Conservation (phyloP, 225 moss, liverwort and hornwort genomes). For the Thuidium tamariscinum region DNA sequence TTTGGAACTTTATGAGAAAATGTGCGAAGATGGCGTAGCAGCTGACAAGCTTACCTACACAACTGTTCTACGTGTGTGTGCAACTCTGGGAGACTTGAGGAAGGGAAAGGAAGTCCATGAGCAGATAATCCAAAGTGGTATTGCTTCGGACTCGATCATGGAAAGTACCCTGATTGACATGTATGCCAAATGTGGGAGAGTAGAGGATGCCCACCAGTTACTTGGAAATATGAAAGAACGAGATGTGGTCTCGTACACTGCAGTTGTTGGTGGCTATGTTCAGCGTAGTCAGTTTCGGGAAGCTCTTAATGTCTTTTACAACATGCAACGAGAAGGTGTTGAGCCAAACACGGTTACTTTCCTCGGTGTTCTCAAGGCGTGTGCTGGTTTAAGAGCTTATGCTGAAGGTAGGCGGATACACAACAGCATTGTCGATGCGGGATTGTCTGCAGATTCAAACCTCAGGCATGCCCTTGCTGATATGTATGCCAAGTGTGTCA, state of each 20-base stretch:
- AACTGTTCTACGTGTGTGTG: conserved; percentile 25
- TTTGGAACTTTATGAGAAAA: conserved; percentile 12
- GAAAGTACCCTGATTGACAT: conserved; percentile 41
- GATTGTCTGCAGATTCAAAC: conserved; percentile 5
- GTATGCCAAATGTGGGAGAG: conserved; percentile 48
- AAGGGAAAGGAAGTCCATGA: conserved; percentile 27
- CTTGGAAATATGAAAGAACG: conserved; percentile 20
- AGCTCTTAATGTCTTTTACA: conserved; percentile 15
- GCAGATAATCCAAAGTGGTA: conserved; percentile 22
- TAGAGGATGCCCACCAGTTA: conserved; percentile 21
- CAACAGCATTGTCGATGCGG: conserved; percentile 2
- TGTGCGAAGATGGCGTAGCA: conserved; percentile 18
- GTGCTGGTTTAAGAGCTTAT: conserved; percentile 16
- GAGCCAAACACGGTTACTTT: conserved; percentile 16
- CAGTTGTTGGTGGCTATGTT: conserved; percentile 32
- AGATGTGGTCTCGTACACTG: conserved; percentile 41
- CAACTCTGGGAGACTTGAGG: conserved; percentile 23
- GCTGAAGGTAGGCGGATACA: conserved; percentile 19
- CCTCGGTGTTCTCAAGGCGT: conserved; percentile 21
- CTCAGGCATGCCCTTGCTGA: conserved; percentile 20
- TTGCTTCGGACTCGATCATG: conserved; percentile 15
- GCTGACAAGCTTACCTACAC: conserved; percentile 27
- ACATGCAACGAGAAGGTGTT: conserved; percentile 21
- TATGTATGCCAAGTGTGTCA: conserved; percentile 22
- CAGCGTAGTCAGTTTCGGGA: conserved; percentile 13